Percentiles rank a stretch among this genome's conserved stretches.
Conservation (phyloP, 2,329 filamentous ascomycete genomes). For the Fusarium sp. region DNA sequence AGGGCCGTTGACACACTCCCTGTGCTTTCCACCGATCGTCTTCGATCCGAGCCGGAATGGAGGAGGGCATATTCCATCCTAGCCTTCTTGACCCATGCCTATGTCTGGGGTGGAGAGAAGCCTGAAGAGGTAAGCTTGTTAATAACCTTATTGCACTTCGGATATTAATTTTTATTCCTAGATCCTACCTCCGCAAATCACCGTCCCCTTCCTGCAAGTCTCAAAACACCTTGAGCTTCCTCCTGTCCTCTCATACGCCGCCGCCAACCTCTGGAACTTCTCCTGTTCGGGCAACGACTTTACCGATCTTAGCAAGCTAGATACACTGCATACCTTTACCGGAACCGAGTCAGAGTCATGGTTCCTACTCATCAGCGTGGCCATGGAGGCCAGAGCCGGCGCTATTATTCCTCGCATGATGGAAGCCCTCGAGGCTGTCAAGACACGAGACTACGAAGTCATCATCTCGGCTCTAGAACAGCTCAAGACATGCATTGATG, state of each 20-base stretch:
- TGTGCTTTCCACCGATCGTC: constrained; percentile 71
- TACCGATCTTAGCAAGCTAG: constrained; percentile 74
- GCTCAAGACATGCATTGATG: constrained; percentile 74
- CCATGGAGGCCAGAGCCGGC: constrained; percentile 86
- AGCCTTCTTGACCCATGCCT: constrained; percentile 82
- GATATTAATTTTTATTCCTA: constrained; percentile 46
- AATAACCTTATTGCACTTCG: fast-evolving
- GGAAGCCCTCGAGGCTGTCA: constrained; percentile 76
- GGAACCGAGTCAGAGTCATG: constrained; percentile 91
- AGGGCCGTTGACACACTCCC: constrained; percentile 73
- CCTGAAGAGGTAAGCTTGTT: constrained; percentile 71
- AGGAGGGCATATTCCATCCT: constrained; percentile 82
- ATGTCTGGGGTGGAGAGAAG: constrained; percentile 86
- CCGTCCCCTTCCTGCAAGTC: constrained; percentile 78
- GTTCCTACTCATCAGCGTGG: constrained; percentile 92
- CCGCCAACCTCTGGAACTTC: constrained; percentile 91
- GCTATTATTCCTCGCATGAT: constrained; percentile 81
- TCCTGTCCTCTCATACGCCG: constrained; percentile 90
- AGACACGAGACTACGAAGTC: constrained; percentile 66
- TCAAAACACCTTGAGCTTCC: constrained; percentile 82
- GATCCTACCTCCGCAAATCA: constrained; percentile 78
- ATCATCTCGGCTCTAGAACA: constrained; percentile 72
- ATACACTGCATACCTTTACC: constrained; percentile 83
- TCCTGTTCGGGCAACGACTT: constrained; percentile 65
- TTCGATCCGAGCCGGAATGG: constrained; percentile 78